Conservation (phyloP, 2,329 filamentous ascomycete species). For the Fusarium sarcochroum region DNA sequence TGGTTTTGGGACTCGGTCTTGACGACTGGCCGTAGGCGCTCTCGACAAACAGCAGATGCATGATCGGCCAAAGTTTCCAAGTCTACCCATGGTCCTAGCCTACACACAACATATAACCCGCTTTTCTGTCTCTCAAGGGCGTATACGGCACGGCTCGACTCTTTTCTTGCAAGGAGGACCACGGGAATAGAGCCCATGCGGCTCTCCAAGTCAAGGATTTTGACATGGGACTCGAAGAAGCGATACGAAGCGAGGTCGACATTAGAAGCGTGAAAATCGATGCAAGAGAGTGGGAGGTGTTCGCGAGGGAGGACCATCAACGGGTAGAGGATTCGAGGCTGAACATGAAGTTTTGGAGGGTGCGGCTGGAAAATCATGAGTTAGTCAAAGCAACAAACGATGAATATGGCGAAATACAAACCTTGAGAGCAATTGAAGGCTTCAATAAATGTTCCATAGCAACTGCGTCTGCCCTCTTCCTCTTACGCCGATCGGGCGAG, state of each 20-base stretch:
- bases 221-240: conserved; percentile 73
- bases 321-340: conserved; percentile 70
- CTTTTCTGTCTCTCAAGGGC: conserved; percentile 75
- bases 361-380: conserved; percentile 61
- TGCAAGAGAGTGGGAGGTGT: conserved; percentile 70
- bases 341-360: conserved; percentile 65
- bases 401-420: conserved; percentile 45
- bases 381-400: conserved; percentile 16
- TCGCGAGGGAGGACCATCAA: conserved; percentile 74
- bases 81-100: conserved; percentile 76
- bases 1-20: conserved; percentile 35
- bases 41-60: conserved; percentile 59
- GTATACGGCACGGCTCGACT: conserved; percentile 67
- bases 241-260: conserved; percentile 67
- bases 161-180: conserved; percentile 73
- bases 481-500: conserved; percentile 52
- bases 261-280: conserved; percentile 68
- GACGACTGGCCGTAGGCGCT: conserved; percentile 48
- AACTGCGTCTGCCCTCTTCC: conserved; percentile 55
- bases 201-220: conserved; percentile 73
- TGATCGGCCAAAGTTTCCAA: conserved; percentile 65
- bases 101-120: conserved; percentile 77
- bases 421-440: conserved; percentile 67
- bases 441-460: conserved; percentile 68
- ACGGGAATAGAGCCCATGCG: conserved; percentile 68